Evolutionary conservation across 2,329 filamentous ascomycete genomes (phyloP).

Genomic region (Gaeumannomyces tritici): DNA sequence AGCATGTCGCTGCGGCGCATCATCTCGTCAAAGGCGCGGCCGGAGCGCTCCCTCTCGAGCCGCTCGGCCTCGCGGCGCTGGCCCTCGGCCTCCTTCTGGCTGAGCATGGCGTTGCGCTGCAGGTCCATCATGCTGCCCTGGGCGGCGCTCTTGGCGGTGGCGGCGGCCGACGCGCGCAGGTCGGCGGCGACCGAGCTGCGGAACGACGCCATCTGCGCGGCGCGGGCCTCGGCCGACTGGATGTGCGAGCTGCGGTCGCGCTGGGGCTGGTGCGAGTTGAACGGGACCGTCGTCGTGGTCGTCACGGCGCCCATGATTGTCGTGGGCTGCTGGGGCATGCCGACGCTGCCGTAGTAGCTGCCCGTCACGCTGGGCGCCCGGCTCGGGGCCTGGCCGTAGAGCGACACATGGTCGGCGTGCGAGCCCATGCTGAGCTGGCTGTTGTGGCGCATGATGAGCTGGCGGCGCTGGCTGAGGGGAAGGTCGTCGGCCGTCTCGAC

Average conservation of each 20-base stretch:
- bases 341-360: neutral
- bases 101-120: slow-evolving; percentile 46
- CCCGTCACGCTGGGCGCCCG: neutral
- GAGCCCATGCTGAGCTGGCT: slow-evolving; percentile 24
- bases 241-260: slow-evolving; percentile 28
- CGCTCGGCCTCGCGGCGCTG: slow-evolving; percentile 49
- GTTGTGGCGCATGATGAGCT: slow-evolving; percentile 50
- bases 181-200: slow-evolving; percentile 56
- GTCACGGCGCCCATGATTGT: slow-evolving; percentile 5
- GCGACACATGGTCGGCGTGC: slow-evolving; percentile 1
- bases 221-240: slow-evolving; percentile 34
- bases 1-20: slow-evolving; percentile 71
- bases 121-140: slow-evolving; percentile 35
- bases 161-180: slow-evolving; percentile 27
- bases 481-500: slow-evolving; percentile 51
- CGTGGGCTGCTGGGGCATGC: neutral
- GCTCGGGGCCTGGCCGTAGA: slow-evolving; percentile 6
- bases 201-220: slow-evolving; percentile 57
- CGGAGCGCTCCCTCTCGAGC: slow-evolving; percentile 45
- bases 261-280: slow-evolving; percentile 46
- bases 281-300: slow-evolving; percentile 26
- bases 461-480: slow-evolving; percentile 58
- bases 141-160: slow-evolving; percentile 13
- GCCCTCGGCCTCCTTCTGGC: slow-evolving; percentile 53
- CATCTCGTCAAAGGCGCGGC: slow-evolving; percentile 58